phyloP scores from a whole-genome alignment of 2,329 filamentous ascomycete genomes.

The Simplicillium aogashimaense region DNA sequence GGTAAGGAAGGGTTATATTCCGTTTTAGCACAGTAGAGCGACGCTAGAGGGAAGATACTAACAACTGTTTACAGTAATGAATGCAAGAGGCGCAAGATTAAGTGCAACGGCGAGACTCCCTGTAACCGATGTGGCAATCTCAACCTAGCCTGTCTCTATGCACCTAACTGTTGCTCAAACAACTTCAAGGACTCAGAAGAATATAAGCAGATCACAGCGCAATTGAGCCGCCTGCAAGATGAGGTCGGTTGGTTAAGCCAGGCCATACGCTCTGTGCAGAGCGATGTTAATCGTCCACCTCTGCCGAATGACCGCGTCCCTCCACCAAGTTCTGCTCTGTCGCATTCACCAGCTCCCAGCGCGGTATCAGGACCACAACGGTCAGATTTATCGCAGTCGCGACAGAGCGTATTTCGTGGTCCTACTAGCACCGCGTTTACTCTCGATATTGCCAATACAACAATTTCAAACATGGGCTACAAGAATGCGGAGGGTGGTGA shows the following conservation, averaged over 20 bases:
- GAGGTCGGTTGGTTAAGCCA: slow-evolving; percentile 72
- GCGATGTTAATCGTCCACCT: slow-evolving; percentile 35
- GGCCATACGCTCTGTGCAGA: slow-evolving; percentile 59
- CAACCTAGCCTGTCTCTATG: slow-evolving; percentile 55
- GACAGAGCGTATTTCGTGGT: slow-evolving; percentile 62
- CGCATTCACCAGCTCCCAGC: slow-evolving; percentile 33
- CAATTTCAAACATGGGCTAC: slow-evolving; percentile 84
- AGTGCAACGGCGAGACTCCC: slow-evolving; percentile 61
- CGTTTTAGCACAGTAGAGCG: too few relatives aligned
- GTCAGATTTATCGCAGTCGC: slow-evolving; percentile 36
- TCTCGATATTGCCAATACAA: slow-evolving; percentile 77
- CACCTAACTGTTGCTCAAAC: slow-evolving; percentile 58
- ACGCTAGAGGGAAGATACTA: slow-evolving; percentile 5
- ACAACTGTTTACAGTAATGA: slow-evolving; percentile 43
- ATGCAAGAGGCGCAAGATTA: slow-evolving; percentile 67
- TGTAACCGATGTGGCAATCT: slow-evolving; percentile 61
- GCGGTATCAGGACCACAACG: slow-evolving; percentile 20
- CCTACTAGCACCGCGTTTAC: slow-evolving; percentile 81
- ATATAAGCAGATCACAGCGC: slow-evolving; percentile 69
- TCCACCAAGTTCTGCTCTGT: slow-evolving; percentile 21
- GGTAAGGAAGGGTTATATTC: slow-evolving; percentile 28
- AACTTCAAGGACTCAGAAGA: slow-evolving; percentile 90
- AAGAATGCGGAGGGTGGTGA: slow-evolving; percentile 49
- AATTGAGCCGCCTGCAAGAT: slow-evolving; percentile 68
- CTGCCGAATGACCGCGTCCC: slow-evolving; percentile 31